A percentile compares a stretch with the other conserved stretches of the same genome.
phyloP scores from a whole-genome alignment of 2,329 filamentous ascomycete species.

The Talaromyces verruculosus region DNA sequence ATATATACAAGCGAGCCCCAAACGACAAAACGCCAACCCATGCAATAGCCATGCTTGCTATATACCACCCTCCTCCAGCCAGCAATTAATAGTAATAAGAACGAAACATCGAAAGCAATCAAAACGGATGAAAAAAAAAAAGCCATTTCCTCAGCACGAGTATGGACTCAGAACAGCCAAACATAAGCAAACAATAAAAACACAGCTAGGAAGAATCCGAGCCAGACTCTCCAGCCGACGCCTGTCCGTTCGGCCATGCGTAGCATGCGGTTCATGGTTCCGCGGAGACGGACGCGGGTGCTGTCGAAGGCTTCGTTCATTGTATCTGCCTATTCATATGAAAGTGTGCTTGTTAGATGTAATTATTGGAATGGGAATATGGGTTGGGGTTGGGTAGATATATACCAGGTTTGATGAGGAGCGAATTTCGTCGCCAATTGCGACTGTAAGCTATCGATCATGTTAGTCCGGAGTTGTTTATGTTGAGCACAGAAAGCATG shows the following conservation, averaged over 20 bases:
- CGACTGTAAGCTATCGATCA: conserved; percentile 21
- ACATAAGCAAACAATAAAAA: conserved; percentile 85
- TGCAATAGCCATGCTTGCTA: conserved; percentile 11
- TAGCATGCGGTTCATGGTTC: conserved; percentile 97
- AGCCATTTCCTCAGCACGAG: background rate
- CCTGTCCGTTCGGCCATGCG: conserved; percentile 92
- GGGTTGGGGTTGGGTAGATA: background rate
- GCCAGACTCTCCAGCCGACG: conserved; percentile 94
- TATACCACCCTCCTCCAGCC: background rate
- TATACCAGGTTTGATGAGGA: conserved; percentile 18
- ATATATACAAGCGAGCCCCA: background rate
- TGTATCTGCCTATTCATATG: conserved; percentile 57
- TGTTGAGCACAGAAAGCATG: background rate
- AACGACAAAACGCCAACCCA: conserved; percentile 2
- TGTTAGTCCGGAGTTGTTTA: background rate
- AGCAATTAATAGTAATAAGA: background rate
- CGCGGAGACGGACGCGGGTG: conserved; percentile 74
- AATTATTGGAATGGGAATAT: background rate
- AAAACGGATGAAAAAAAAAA: background rate
- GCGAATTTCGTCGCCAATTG: conserved; percentile 21
- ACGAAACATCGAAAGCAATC: background rate
- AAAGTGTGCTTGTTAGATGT: background rate
- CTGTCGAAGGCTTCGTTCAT: conserved; percentile 95
- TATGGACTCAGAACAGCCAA: conserved; percentile 69
- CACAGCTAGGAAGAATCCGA: conserved; percentile 82